A percentile compares a stretch with the other conserved stretches of the same genome.
Evolutionary conservation across 108 stramenopile genomes (phyloP).

Genomic region (Pelagomonas calceolata): DNA sequence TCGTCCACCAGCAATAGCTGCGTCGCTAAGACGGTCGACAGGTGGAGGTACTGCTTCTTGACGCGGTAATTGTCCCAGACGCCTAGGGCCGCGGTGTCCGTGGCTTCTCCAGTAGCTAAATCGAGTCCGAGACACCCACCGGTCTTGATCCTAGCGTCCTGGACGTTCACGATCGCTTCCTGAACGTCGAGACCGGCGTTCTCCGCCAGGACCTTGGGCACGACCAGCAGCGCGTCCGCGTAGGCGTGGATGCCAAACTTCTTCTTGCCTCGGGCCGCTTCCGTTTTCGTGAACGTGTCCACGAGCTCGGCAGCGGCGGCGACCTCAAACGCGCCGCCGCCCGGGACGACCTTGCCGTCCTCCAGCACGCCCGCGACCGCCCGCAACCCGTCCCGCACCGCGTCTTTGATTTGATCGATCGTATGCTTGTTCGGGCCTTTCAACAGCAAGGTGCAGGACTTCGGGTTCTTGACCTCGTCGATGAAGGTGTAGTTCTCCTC

Average conservation of each 20-base stretch:
- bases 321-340: constrained; percentile 93
- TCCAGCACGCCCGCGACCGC: constrained; percentile 93
- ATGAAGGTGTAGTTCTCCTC: constrained; percentile 99
- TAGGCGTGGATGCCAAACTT: constrained; percentile 93
- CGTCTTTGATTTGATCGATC: constrained; percentile 95
- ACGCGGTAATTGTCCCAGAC: constrained; percentile 95
- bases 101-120: constrained; percentile 77
- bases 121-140: constrained; percentile 66
- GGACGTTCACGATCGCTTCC: constrained; percentile 68
- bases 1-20: constrained; percentile 97
- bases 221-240: constrained; percentile 85
- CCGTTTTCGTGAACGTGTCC: constrained; percentile 38
- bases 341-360: constrained; percentile 84
- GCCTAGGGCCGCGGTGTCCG: constrained; percentile 81
- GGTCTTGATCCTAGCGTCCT: constrained; percentile 66
- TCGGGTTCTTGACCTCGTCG: constrained; percentile 80
- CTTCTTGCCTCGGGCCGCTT: constrained; percentile 64
- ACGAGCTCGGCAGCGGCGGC: constrained; percentile 64
- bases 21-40: constrained; percentile 87
- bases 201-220: constrained; percentile 95
- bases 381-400: constrained; percentile 88
- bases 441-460: constrained; percentile 84
- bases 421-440: constrained; percentile 96
- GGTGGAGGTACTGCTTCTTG: constrained; percentile 84
- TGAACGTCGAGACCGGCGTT: constrained; percentile 96